Conservation (phyloP, 1,284 basidiomycete genomes). For the Cystobasidium sp. region DNA sequence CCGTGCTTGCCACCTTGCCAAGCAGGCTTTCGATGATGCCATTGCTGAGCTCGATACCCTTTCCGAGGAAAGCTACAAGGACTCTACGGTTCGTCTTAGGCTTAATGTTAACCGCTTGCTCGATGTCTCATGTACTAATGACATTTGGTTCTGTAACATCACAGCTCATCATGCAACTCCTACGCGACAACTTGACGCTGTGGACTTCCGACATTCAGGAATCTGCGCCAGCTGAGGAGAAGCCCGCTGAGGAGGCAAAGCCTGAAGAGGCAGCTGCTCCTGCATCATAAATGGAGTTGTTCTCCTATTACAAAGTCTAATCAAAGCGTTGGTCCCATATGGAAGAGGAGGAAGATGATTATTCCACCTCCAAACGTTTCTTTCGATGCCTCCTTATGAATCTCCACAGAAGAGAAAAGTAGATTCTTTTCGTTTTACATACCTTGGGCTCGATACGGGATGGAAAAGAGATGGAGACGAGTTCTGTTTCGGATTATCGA, state of each 20-base stretch:
- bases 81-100: conserved; percentile 50
- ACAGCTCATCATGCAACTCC: conserved; percentile 97
- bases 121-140: background rate
- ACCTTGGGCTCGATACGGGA: too few relatives aligned
- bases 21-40: conserved; percentile 99
- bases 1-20: conserved; percentile 98
- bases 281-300: conserved; percentile 23
- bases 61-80: conserved; percentile 99
- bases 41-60: conserved; percentile 99
- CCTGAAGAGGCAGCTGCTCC: conserved; percentile 40
- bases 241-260: conserved; percentile 41
- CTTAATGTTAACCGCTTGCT: background rate
- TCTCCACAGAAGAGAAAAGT: too few relatives aligned
- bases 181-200: conserved; percentile 92
- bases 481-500: too few relatives aligned
- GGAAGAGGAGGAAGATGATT: too few relatives aligned
- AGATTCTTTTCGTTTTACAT: too few relatives aligned
- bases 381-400: too few relatives aligned
- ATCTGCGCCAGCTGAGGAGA: conserved; percentile 30
- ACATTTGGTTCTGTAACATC: conserved; percentile 59
- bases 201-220: conserved; percentile 51
- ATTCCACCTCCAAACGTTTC: too few relatives aligned
- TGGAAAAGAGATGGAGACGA: too few relatives aligned
- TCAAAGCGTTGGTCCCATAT: background rate
- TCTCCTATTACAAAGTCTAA: background rate